A percentile compares a stretch with the other conserved stretches of the same genome.
Evolutionary conservation across 371 early-diverging fungal species (phyloP).

Genomic region (Mortierella sp.): DNA sequence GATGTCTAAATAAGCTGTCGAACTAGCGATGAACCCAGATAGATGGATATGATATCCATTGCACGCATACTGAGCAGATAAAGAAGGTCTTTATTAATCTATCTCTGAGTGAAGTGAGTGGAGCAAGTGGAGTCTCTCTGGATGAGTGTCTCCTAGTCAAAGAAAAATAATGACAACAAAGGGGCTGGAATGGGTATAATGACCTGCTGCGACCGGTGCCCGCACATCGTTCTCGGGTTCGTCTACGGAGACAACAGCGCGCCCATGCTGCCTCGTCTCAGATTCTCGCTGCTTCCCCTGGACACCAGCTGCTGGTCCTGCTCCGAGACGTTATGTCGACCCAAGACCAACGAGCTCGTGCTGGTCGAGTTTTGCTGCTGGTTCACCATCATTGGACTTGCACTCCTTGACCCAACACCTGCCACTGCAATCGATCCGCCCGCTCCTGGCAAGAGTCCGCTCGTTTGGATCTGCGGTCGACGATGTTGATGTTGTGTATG

Average conservation of each 20-base stretch:
- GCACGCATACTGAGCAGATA: no score
- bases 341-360: constrained; percentile 41
- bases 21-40: no score
- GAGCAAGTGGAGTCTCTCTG: no score
- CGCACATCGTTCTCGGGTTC: no score
- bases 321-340: constrained; percentile 49
- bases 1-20: no score
- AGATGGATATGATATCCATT: no score
- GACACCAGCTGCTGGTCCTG: constrained; percentile 47
- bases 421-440: not conserved
- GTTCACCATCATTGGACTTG: constrained; percentile 33
- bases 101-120: no score
- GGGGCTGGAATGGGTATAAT: no score
- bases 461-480: constrained; percentile 13
- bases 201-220: no score
- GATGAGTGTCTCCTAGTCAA: no score
- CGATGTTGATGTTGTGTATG: constrained; percentile 4
- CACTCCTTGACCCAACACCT: constrained; percentile 9
- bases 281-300: constrained; percentile 43
- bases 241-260: constrained; percentile 35
- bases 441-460: constrained; percentile 1
- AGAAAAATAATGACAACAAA: no score
- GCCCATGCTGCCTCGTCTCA: constrained; percentile 36
- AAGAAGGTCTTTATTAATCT: no score
- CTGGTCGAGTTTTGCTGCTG: constrained; percentile 37